Base-by-base conservation (phyloP, 495 filamentous ascomycete species). In the Penicillium roqueforti region DNA sequence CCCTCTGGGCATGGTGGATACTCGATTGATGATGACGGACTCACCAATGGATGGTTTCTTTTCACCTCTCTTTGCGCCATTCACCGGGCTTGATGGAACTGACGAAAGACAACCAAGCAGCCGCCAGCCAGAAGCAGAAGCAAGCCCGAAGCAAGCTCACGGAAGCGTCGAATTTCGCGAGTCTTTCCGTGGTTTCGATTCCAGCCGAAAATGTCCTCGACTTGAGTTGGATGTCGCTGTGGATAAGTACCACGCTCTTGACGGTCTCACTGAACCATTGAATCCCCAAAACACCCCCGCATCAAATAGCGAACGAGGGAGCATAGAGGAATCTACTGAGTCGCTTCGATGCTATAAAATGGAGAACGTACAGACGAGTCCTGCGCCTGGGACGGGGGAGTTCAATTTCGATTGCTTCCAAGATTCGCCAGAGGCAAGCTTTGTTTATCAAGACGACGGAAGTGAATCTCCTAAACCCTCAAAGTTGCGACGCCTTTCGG, bases 261-360 rank as follows among this genome's bases (percentile, higher is more conserved):
- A 66, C 19, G 54, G 46, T 13, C 43, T 54, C 53, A 19, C 40
- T 6, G 57, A 62, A 36, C 57, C 58, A 3, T 22, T 29, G 20
- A 63, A 60, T 20, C 59, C 66, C 6, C 57, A 61, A 19, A 68
- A 68, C 51, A 68, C 68, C 3, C 66, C 67, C 1, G 57, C 54
- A 6, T 64, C 60, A 5, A 46, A 56, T 36, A 64, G 54, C 36
- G 55, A 52, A 19, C 28, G 34, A 25, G 46, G 32, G 4, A 59
- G 58, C 42, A 47, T 31, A 3, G 26, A 45, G 26, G 42, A 19
- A 9, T 19, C 7, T 19, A 25, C 42, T 6, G 42, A 46, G 18
- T 9, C 26, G 0, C 25, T 14, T 28, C 14, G 20, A 3, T 44
- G 26, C 13, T 25, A 23, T 39, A 51, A 54, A n/a, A 36, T 19